Evolutionary conservation across 129 eudicot genomes (phyloP).

Genomic region (Centrapalus pauciflorus): DNA sequence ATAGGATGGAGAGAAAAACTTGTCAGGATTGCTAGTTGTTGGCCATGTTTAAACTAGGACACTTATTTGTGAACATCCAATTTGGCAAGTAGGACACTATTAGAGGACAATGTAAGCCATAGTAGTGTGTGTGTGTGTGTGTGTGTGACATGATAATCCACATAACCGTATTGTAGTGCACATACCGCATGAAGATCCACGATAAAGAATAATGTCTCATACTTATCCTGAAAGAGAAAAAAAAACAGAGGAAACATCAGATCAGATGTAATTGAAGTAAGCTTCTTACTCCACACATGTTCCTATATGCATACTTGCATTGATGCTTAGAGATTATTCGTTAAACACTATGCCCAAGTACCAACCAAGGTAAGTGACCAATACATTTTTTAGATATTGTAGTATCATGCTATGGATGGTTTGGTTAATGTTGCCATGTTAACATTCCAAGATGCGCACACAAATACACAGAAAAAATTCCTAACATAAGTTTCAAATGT

Average conservation of each 20-base stretch:
- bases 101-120: background rate
- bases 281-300: conserved; percentile 1
- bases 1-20: too few relatives aligned
- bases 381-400: background rate
- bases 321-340: too few relatives aligned
- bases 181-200: conserved; percentile 98
- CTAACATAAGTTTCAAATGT: background rate
- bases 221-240: conserved; percentile 55
- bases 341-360: background rate
- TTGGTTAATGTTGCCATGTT: background rate
- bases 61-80: too few relatives aligned
- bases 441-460: background rate
- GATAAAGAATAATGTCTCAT: conserved; percentile 88
- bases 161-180: background rate
- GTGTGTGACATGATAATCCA: background rate
- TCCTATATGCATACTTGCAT: background rate
- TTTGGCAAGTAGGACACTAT: background rate
- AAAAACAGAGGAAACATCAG: background rate
- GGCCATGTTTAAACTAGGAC: background rate
- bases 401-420: background rate
- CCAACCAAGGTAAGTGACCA: background rate
- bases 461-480: background rate
- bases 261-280: background rate
- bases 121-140: background rate
- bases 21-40: background rate